A percentile compares a stretch with the other conserved stretches of the same genome.
These are phyloP conservation scores for Saitozyma sp. DNA, from an alignment of 768 basidiomycete genomes.

Conservation along the genomic window DNA sequence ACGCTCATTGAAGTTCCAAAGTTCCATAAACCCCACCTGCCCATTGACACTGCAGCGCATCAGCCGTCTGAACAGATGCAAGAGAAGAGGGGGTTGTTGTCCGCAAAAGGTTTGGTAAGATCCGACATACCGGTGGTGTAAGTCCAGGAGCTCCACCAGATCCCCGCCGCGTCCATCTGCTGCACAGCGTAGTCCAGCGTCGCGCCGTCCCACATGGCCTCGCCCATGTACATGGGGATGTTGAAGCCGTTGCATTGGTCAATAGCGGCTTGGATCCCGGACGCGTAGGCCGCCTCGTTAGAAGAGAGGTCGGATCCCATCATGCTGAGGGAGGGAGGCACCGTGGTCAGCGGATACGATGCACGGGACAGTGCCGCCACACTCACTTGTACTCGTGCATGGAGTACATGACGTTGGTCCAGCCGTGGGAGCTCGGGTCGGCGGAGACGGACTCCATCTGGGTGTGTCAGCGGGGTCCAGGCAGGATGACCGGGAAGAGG, in stretches of 20 bases:
- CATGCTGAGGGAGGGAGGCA: conserved; percentile 14
- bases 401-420: conserved; percentile 47
- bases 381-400: conserved; percentile 41
- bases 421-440: conserved; percentile 37
- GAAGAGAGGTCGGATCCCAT: conserved; percentile 30
- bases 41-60: conserved; percentile 14
- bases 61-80: background rate
- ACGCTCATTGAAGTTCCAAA: conserved; percentile 19
- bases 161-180: conserved; percentile 28
- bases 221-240: conserved; percentile 41
- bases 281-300: conserved; percentile 27
- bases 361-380: background rate
- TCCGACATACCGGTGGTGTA: conserved; percentile 18
- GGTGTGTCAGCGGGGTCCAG: background rate
- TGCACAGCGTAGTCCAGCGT: conserved; percentile 38
- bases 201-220: conserved; percentile 40
- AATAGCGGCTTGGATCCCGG: conserved; percentile 21
- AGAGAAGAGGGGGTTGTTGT: conserved; percentile 18
- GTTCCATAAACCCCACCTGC: conserved; percentile 42
- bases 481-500: no score
- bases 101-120: no score
- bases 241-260: conserved; percentile 23
- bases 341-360: background rate
- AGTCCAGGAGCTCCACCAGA: conserved; percentile 43
- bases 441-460: conserved; percentile 38